phyloP scores from a whole-genome alignment of 495 filamentous ascomycete species.

The Lasiosphaeriaceae sp. region DNA sequence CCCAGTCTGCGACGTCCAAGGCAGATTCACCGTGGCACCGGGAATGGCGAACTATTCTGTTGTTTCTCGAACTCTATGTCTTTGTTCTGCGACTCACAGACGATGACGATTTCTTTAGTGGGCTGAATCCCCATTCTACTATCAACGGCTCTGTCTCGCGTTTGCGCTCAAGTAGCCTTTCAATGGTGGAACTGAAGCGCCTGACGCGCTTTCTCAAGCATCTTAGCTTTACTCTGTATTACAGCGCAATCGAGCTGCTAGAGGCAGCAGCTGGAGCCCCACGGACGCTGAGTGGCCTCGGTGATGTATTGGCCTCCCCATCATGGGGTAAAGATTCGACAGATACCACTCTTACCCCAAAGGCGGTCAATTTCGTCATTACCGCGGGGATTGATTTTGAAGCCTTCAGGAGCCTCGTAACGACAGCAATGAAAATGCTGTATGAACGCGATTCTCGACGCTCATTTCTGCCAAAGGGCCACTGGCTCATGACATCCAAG shows the following conservation, averaged over 20 bases:
- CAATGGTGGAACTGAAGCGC: conserved; percentile 63
- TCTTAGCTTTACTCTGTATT: conserved; percentile 87
- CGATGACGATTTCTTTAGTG: conserved; percentile 76
- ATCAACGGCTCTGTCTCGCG: conserved; percentile 20
- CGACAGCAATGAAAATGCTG: conserved; percentile 78
- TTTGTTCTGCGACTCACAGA: conserved; percentile 90
- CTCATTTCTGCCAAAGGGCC: conserved; percentile 71
- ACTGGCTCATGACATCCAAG: conserved; percentile 92
- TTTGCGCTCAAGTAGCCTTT: conserved; percentile 63
- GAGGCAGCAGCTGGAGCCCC: neutral
- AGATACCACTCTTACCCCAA: neutral
- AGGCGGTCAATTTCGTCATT: conserved; percentile 7
- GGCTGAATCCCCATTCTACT: conserved; percentile 14
- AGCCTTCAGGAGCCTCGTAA: conserved; percentile 75
- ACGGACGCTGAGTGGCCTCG: conserved; percentile 6
- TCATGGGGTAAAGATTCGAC: neutral
- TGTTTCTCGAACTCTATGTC: conserved; percentile 92
- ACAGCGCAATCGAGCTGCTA: conserved; percentile 63
- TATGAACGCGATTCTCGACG: conserved; percentile 93
- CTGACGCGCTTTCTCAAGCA: conserved; percentile 87
- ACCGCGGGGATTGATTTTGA: conserved; percentile 64
- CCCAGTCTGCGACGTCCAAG: conserved; percentile 18
- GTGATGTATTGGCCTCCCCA: neutral
- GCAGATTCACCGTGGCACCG: conserved; percentile 43
- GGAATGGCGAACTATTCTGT: conserved; percentile 84